Percentiles rank a stretch among this genome's conserved stretches.
Conservation (phyloP, 441 rosid genomes). For the Aquilaria agallochum region DNA sequence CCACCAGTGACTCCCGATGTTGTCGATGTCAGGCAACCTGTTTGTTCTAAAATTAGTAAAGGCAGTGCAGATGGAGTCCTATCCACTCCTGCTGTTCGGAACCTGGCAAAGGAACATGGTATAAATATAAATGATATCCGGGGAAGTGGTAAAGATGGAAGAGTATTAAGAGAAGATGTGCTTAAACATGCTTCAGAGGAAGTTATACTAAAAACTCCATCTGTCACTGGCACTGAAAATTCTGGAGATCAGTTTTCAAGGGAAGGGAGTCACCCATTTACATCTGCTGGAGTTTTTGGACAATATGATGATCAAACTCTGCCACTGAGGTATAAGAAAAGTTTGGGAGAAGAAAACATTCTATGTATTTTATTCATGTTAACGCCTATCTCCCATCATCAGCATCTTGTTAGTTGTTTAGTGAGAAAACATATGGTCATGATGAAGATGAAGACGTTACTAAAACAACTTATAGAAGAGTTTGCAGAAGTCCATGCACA, state of each 20-base stretch:
- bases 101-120: slow-evolving; percentile 67
- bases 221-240: slow-evolving; percentile 20
- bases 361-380: too few relatives aligned
- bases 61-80: slow-evolving; percentile 38
- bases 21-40: slow-evolving; percentile 14
- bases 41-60: slow-evolving; percentile 17
- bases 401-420: too few relatives aligned
- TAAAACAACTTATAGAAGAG: too few relatives aligned
- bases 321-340: slow-evolving; percentile 56
- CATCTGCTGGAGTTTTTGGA: slow-evolving; percentile 19
- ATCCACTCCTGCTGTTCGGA: slow-evolving; percentile 72
- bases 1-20: slow-evolving; percentile 18
- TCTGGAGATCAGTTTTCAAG: slow-evolving; percentile 17
- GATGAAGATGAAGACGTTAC: too few relatives aligned
- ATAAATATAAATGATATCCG: slow-evolving; percentile 48
- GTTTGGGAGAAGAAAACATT: too few relatives aligned
- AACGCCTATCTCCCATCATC: too few relatives aligned
- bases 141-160: slow-evolving; percentile 73
- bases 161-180: slow-evolving; percentile 79
- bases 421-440: too few relatives aligned
- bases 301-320: slow-evolving; percentile 45
- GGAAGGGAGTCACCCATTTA: slow-evolving; percentile 16
- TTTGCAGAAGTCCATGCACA: too few relatives aligned
- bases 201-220: slow-evolving; percentile 30
- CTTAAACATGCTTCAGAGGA: slow-evolving; percentile 45